Evolutionary conservation across 148 eudicot genomes (phyloP).

Genomic region (Vaccinium darrowii): DNA sequence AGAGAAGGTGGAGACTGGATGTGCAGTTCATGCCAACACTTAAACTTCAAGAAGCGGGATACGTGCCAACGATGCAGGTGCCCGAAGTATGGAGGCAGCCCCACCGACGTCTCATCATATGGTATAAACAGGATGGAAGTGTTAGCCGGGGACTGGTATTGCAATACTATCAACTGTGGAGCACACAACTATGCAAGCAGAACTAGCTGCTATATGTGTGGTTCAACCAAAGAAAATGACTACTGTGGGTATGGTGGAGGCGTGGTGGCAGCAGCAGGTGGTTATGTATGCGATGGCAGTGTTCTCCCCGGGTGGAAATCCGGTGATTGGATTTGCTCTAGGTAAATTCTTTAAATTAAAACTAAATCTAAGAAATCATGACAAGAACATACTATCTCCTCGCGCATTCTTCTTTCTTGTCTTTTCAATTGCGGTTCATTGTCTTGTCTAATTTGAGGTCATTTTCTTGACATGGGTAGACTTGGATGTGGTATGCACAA

Average conservation of each 20-base stretch:
- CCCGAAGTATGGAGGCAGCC: constrained; percentile 43
- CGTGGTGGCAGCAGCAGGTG: constrained; percentile 30
- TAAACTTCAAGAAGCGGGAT: constrained; percentile 82
- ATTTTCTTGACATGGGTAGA: constrained; percentile 29
- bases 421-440: neutral
- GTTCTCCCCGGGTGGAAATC: constrained; percentile 76
- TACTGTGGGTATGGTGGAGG: constrained; percentile 37
- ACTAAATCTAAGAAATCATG: neutral
- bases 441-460: neutral
- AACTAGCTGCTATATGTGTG: constrained; percentile 59
- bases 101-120: constrained; percentile 38
- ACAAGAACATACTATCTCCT: neutral
- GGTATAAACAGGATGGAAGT: constrained; percentile 39
- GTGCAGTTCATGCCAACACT: constrained; percentile 74
- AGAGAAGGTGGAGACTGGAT: constrained; percentile 83
- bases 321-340: constrained; percentile 80
- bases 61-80: constrained; percentile 64
- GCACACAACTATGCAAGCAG: constrained; percentile 91
- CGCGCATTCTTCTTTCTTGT: neutral
- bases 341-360: constrained; percentile 26
- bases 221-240: constrained; percentile 32
- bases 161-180: constrained; percentile 60
- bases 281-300: constrained; percentile 31
- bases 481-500: constrained; percentile 72
- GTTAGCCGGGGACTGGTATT: constrained; percentile 88